These are phyloP conservation scores for Xylaria sp. DNA, from an alignment of 2,329 filamentous ascomycete species.

Conservation along the genomic window DNA sequence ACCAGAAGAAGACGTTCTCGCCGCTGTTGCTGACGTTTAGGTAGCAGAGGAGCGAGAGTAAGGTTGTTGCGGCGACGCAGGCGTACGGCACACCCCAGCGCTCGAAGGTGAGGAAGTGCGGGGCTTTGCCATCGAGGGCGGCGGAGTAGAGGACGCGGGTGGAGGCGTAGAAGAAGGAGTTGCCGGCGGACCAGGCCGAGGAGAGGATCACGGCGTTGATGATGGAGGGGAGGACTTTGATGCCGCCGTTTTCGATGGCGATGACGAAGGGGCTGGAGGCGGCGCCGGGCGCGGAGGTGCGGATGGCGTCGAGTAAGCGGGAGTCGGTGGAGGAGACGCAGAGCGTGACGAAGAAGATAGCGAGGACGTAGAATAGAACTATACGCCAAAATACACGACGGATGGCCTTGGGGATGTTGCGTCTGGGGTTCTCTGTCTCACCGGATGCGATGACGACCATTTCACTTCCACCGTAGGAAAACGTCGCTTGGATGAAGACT, in stretches of 20 bases:
- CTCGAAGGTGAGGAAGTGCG: conserved; percentile 44
- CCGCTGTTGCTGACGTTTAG: conserved; percentile 54
- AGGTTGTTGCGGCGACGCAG: conserved; percentile 55
- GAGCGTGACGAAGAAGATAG: conserved; percentile 45
- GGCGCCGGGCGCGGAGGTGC: conserved; percentile 27
- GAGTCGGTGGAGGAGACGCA: conserved; percentile 33
- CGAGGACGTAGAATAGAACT: conserved; percentile 61
- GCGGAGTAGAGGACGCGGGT: conserved; percentile 32
- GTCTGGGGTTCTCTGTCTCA: conserved; percentile 56
- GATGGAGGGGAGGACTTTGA: conserved; percentile 55
- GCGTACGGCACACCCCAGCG: conserved; percentile 52
- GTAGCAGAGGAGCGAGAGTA: conserved; percentile 59
- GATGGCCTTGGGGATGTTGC: conserved; percentile 59
- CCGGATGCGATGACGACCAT: conserved; percentile 44
- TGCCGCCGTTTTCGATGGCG: conserved; percentile 55
- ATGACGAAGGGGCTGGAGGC: conserved; percentile 57
- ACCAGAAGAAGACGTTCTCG: conserved; percentile 37
- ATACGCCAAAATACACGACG: conserved; percentile 65
- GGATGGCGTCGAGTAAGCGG: conserved; percentile 31
- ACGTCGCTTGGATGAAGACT: conserved; percentile 44
- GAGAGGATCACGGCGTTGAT: conserved; percentile 62
- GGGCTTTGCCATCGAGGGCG: conserved; percentile 53
- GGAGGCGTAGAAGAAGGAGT: conserved; percentile 33
- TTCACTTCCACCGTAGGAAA: conserved; percentile 44
- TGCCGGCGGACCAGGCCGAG: conserved; percentile 33